Evolutionary conservation across 257 asterid genomes (phyloP), one percentile per base, ranked within the genome.

Genomic region (Solanum arcanum): DNA sequence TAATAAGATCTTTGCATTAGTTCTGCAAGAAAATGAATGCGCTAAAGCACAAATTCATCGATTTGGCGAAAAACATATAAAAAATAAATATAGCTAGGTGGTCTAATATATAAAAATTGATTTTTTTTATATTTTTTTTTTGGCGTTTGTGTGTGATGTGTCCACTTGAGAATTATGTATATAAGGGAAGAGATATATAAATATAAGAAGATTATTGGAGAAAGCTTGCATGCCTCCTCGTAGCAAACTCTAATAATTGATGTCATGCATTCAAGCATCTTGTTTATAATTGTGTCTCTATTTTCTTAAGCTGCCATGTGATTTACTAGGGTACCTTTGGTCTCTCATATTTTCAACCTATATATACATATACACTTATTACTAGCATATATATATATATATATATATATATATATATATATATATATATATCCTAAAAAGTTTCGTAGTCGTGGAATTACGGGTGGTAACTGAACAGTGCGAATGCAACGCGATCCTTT

Each of bases 241-340:
- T 88, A 84, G 93, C 83, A 70, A 68, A 35, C 94, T 89, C 94
- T 91, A 93, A 95, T 96, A 86, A 93, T 95, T 93, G 91, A 90
- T 94, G 94, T 94, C 94, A 93, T 92, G 94, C 93, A 92, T 90
- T 93, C 86, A 89, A 89, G 90, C 91, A 64, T 93, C 94, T 90
- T 83, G 86, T 88, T 88, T 92, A 96, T 96, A 90, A 95, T 94
- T 96, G 90, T 96, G 97, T 96, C 98, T 90, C 89, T 91, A 87
- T 90, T 90, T 88, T 90, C 86, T 88, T 90, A 88, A 87, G 88
- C 93, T 89, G 87, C 85, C 90, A 89, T 85, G 84, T 88, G 77
- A 73, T 68, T 88, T 82, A 78, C 88, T 81, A 46, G 69, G 49
- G 86, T 66, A 85, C 82, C 47, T 37, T 80, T 85, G 86, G 87